Evolutionary conservation across 805 yeast species (phyloP).

Genomic region (Metschnikowia peoriensis): DNA sequence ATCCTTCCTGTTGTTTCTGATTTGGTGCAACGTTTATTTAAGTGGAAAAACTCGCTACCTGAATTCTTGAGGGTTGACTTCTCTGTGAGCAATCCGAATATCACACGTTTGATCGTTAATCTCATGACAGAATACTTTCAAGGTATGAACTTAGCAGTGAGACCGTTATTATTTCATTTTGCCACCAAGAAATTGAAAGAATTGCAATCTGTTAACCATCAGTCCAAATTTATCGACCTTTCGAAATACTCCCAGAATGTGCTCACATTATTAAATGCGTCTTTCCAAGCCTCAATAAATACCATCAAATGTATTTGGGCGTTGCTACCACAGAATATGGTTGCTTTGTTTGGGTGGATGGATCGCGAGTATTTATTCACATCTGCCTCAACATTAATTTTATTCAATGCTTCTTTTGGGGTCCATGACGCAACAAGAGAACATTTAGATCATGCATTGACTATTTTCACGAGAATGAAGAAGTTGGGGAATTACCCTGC

Average conservation of each 20-base stretch:
- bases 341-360: conserved; percentile 86
- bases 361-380: conserved; percentile 80
- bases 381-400: conserved; percentile 67
- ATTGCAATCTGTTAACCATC: conserved; percentile 35
- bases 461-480: conserved; percentile 70
- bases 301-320: conserved; percentile 75
- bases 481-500: conserved; percentile 80
- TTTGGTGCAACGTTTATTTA: conserved; percentile 60
- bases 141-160: conserved; percentile 74
- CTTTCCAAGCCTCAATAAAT: conserved; percentile 78
- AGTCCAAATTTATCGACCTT: conserved; percentile 58
- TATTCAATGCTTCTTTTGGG: conserved; percentile 79
- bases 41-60: conserved; percentile 68
- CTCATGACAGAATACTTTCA: conserved; percentile 82
- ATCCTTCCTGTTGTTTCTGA: conserved; percentile 72
- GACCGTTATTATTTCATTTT: conserved; percentile 75
- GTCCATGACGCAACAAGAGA: conserved; percentile 72
- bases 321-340: conserved; percentile 71
- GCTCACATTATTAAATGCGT: conserved; percentile 67
- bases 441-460: conserved; percentile 70
- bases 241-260: conserved; percentile 67
- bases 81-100: conserved; percentile 48
- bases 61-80: conserved; percentile 65
- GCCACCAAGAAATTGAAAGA: conserved; percentile 64
- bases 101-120: conserved; percentile 67